Conservation (phyloP, 495 filamentous ascomycete genomes). For the Symbiotaphrina buchneri region DNA sequence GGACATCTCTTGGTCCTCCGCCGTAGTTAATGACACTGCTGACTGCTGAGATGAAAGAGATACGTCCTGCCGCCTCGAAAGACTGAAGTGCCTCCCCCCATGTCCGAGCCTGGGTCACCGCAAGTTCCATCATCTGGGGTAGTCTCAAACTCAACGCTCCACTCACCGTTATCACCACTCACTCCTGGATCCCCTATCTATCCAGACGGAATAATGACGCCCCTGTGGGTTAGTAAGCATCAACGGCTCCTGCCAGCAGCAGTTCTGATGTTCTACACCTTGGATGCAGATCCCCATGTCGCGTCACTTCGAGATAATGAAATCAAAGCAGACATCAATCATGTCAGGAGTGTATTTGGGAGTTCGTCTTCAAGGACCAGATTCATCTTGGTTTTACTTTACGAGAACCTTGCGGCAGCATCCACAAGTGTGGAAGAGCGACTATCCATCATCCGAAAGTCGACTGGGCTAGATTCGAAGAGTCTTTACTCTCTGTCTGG, state of each 20-base stretch:
- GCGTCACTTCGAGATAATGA: constrained; percentile 62
- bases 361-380: constrained; percentile 50
- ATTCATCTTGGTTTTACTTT: constrained; percentile 55
- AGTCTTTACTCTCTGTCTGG: constrained; percentile 55
- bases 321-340: constrained; percentile 71
- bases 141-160: constrained; percentile 25
- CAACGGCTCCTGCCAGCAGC: constrained; percentile 58
- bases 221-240: constrained; percentile 68
- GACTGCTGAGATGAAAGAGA: constrained; percentile 16
- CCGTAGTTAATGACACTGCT: background rate
- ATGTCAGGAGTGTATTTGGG: constrained; percentile 36
- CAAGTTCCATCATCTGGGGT: background rate
- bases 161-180: constrained; percentile 76
- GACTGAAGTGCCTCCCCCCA: constrained; percentile 31
- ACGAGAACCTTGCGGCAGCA: constrained; percentile 37
- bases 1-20: constrained; percentile 1
- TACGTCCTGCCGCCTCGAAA: constrained; percentile 39
- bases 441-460: constrained; percentile 46
- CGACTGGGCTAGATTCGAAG: constrained; percentile 60
- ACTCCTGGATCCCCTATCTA: constrained; percentile 59
- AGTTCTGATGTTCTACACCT: constrained; percentile 51
- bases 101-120: constrained; percentile 14
- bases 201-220: constrained; percentile 67
- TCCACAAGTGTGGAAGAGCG: constrained; percentile 50
- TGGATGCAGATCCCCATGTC: constrained; percentile 44